Percentiles rank a stretch among this genome's conserved stretches.
Conservation (phyloP, 441 rosid genomes). For the Lepidium campestre region DNA sequence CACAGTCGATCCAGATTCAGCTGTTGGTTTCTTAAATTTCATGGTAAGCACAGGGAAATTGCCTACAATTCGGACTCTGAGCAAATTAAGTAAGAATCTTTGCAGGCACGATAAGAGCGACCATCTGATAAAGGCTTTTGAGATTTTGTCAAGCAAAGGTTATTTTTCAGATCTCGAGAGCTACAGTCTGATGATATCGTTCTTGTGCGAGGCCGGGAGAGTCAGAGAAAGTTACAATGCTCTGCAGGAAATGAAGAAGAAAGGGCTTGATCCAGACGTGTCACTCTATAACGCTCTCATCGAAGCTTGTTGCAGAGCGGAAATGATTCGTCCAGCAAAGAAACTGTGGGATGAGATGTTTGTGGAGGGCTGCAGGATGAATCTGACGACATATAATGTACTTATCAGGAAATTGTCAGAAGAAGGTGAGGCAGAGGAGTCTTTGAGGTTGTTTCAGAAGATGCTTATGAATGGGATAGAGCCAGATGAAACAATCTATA, state of each 20-base stretch:
- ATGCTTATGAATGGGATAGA: constrained; percentile 61
- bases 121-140: constrained; percentile 46
- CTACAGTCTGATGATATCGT: constrained; percentile 51
- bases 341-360: constrained; percentile 97
- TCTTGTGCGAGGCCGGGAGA: constrained; percentile 65
- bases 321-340: constrained; percentile 84
- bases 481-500: constrained; percentile 58
- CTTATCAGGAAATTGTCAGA: constrained; percentile 64
- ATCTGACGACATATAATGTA: constrained; percentile 55
- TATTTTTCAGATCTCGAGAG: constrained; percentile 57
- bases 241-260: constrained; percentile 80
- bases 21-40: constrained; percentile 42
- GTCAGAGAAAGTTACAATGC: constrained; percentile 73
- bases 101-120: constrained; percentile 51
- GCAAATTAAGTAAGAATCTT: constrained; percentile 63
- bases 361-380: constrained; percentile 61
- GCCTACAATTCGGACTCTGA: constrained; percentile 57
- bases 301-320: constrained; percentile 80
- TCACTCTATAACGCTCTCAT: constrained; percentile 60
- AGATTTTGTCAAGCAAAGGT: constrained; percentile 40
- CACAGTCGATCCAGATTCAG: constrained; percentile 48
- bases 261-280: constrained; percentile 56
- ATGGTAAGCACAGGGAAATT: constrained; percentile 47
- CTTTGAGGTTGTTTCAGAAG: constrained; percentile 54
- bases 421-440: constrained; percentile 62